Evolutionary conservation across 2,329 filamentous ascomycete genomes (phyloP).

Genomic region (Paracoccidioides lutzii): DNA sequence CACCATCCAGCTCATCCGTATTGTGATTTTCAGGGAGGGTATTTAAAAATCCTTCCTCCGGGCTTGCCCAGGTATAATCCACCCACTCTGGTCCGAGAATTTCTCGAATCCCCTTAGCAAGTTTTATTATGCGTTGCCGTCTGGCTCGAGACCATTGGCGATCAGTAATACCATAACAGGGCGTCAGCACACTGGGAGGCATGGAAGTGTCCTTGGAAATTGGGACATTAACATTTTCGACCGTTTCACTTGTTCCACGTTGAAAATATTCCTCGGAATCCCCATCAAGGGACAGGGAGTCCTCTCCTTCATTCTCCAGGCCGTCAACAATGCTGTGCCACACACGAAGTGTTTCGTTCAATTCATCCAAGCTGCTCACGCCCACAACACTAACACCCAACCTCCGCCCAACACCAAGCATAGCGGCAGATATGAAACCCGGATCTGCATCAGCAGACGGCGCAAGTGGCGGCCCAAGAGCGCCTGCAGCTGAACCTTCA

Average conservation of each 20-base stretch:
- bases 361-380: conserved; percentile 45
- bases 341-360: conserved; percentile 50
- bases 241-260: background rate
- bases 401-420: conserved; percentile 39
- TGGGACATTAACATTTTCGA: conserved; percentile 1
- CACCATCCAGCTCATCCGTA: conserved; percentile 10
- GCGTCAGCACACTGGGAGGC: conserved; percentile 20
- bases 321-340: conserved; percentile 40
- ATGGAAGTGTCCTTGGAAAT: background rate
- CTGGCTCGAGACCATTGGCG: conserved; percentile 28
- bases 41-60: conserved; percentile 31
- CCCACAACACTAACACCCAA: conserved; percentile 53
- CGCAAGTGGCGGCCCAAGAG: conserved; percentile 41
- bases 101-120: conserved; percentile 27
- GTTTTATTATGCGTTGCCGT: conserved; percentile 21
- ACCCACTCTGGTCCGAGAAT: conserved; percentile 31
- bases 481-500: conserved; percentile 31
- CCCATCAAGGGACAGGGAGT: conserved; percentile 1
- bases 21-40: conserved; percentile 16
- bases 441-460: conserved; percentile 35
- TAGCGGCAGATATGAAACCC: conserved; percentile 21
- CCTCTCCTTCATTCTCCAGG: conserved; percentile 28
- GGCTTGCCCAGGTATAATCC: conserved; percentile 35
- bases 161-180: conserved; percentile 26
- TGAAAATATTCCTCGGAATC: background rate